Base-by-base conservation (phyloP, 1,139 yeast genomes). In the Pichia terricola region DNA sequence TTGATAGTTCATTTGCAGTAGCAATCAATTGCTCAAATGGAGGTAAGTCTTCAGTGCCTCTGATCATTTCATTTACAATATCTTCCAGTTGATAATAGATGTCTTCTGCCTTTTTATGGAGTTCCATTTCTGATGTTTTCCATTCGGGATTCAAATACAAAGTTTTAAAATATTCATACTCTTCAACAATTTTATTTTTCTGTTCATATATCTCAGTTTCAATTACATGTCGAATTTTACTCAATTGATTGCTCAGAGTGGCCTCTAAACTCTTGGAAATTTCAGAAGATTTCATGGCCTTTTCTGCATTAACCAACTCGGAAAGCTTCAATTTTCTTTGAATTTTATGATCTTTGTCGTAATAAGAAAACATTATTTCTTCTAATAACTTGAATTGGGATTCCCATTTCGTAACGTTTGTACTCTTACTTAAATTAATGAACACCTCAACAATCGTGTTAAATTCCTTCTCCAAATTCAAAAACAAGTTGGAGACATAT, bases 401-500 rank as follows among this genome's bases (percentile, higher is more conserved):
- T 22, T 51, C 52, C 91, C 91, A 82, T 8, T 61, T 55, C 33
- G 8, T 11, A 32, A 69, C 66, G 37, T 77, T 61, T 3, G 79
- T 69, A 49, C 76, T 73, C 38, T 66, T 58, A 43, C 68, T 69
- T 32, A 81, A 59, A 26, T 71, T 58, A 42, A 65, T 66, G 41
- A 79, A 65, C 45, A 72, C 69, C 40, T 72, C 75, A 40, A 68
- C 64, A 38, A 75, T 70, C 26, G 67, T 70, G 45, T 70, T 69
- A 56, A 76, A 78, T 35, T 66, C 67, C 52, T 73, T 77, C 45
- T 77, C 80, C 7, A 61, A 45, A 6, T 51, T 47, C 30, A 54
- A 52, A 44, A 36, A 75, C 64, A 43, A 73, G 75, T 50, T 61
- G 56, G 76, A 70, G 38, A 77, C 70, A 57, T 81, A 81, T 54